Conservation (phyloP, 2,329 filamentous ascomycete genomes). For the Fusarium floridanum region DNA sequence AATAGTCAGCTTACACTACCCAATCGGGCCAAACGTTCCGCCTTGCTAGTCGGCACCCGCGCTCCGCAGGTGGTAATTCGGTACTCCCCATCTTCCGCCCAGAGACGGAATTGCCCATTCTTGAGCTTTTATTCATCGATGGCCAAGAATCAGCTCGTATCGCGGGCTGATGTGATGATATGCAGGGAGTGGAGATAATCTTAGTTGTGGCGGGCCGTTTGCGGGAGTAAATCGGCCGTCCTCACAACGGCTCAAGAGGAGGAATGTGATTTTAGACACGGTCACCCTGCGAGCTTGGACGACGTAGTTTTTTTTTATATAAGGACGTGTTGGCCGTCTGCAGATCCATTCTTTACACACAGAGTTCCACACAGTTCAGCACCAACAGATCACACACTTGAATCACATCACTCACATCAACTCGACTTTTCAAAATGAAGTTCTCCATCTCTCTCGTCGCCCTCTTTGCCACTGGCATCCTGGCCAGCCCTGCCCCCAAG, state of each 20-base stretch:
- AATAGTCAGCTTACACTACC: conserved; percentile 4
- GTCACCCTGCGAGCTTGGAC: not conserved
- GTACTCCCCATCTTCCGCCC: not conserved
- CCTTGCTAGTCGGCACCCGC: not conserved
- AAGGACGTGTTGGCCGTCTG: not conserved
- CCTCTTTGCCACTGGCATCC: conserved; percentile 2
- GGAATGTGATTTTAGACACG: not conserved
- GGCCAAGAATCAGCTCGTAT: conserved; percentile 2
- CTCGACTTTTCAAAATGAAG: not conserved
- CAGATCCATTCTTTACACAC: not conserved
- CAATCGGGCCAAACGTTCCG: not conserved
- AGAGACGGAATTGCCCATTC: not conserved
- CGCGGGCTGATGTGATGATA: conserved; percentile 1
- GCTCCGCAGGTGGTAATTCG: not conserved
- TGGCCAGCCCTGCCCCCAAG: conserved; percentile 3
- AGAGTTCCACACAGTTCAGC: not conserved
- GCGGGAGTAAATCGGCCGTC: not conserved
- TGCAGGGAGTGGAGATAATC: conserved; percentile 6
- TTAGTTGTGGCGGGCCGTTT: not conserved
- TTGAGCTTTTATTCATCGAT: not conserved
- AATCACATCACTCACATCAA: not conserved
- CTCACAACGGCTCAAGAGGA: not conserved
- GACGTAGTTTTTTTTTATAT: not conserved
- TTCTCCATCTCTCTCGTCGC: conserved; percentile 6
- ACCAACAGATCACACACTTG: not conserved